These are phyloP conservation scores for Diospyros kaki DNA, from an alignment of 148 eudicot species.

Conservation along the genomic window DNA sequence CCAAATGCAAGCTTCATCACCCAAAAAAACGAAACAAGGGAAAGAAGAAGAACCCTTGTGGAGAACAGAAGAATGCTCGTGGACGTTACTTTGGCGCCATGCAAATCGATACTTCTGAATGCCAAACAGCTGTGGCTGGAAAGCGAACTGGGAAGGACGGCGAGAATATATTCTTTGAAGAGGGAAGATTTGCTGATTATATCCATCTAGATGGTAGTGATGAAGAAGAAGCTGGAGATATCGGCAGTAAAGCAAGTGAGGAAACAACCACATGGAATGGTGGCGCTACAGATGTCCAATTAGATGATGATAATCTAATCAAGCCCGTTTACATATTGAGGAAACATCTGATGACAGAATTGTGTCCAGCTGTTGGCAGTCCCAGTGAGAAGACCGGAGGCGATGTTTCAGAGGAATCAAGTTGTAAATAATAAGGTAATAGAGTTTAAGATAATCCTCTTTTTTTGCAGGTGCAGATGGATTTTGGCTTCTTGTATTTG, in stretches of 20 bases:
- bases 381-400: slow-evolving; percentile 20
- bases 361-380: slow-evolving; percentile 14
- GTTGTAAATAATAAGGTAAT: slow-evolving; percentile 7
- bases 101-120: slow-evolving; percentile 24
- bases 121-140: slow-evolving; percentile 18
- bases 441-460: not conserved
- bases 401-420: slow-evolving; percentile 15
- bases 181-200: slow-evolving; percentile 57
- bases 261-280: slow-evolving; percentile 16
- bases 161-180: slow-evolving; percentile 23
- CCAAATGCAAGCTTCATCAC: slow-evolving; percentile 93
- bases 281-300: slow-evolving; percentile 14
- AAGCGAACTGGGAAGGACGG: slow-evolving; percentile 30
- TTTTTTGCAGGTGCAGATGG: slow-evolving; percentile 4
- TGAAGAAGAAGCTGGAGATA: slow-evolving; percentile 34
- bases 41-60: slow-evolving; percentile 36
- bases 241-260: slow-evolving; percentile 16
- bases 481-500: not conserved
- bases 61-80: slow-evolving; percentile 42
- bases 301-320: slow-evolving; percentile 36
- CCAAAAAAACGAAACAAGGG: slow-evolving; percentile 59
- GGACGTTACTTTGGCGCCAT: slow-evolving; percentile 78
- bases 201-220: slow-evolving; percentile 53
- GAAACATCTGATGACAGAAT: slow-evolving; percentile 8
- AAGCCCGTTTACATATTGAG: slow-evolving; percentile 45